phyloP scores from a whole-genome alignment of 306 rosid genomes.

The Calophaca sinica region DNA sequence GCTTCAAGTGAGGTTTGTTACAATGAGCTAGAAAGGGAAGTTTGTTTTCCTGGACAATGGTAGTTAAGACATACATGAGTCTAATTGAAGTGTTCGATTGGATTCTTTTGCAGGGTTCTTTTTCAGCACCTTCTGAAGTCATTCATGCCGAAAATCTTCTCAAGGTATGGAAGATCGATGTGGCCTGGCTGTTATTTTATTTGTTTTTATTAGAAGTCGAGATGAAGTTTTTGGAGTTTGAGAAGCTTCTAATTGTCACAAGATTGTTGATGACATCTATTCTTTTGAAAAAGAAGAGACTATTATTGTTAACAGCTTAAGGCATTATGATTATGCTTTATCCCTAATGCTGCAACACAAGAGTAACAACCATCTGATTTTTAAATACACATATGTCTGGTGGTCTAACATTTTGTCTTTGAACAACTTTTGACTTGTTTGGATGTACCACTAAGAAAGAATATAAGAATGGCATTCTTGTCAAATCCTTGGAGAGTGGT shows the following conservation, averaged over 20 bases:
- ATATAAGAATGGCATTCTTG: slow-evolving; percentile 13
- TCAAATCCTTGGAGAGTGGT: slow-evolving; percentile 14
- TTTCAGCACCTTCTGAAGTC: slow-evolving; percentile 55
- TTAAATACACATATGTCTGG: slow-evolving; percentile 2
- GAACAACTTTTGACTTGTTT: neutral
- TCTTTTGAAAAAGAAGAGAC: neutral
- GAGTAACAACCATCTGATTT: slow-evolving; percentile 24
- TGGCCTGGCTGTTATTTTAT: slow-evolving; percentile 35
- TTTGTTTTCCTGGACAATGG: slow-evolving; percentile 36
- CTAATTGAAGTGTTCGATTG: slow-evolving; percentile 38
- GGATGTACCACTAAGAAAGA: slow-evolving; percentile 5
- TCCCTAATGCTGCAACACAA: slow-evolving; percentile 12
- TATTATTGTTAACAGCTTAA: slow-evolving; percentile 6
- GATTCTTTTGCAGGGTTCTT: slow-evolving; percentile 64
- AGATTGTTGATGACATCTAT: neutral
- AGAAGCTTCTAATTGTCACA: slow-evolving; percentile 17
- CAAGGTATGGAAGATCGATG: slow-evolving; percentile 68
- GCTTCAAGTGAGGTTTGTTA: slow-evolving; percentile 82
- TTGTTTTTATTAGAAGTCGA: slow-evolving; percentile 33
- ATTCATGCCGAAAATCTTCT: slow-evolving; percentile 84
- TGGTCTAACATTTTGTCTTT: neutral
- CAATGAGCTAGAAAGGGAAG: slow-evolving; percentile 38
- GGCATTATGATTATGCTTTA: slow-evolving; percentile 3
- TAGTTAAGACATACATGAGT: slow-evolving; percentile 17
- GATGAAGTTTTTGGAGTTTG: slow-evolving; percentile 18